Conservation (phyloP, 768 basidiomycete species). For the Calocybe indica region DNA sequence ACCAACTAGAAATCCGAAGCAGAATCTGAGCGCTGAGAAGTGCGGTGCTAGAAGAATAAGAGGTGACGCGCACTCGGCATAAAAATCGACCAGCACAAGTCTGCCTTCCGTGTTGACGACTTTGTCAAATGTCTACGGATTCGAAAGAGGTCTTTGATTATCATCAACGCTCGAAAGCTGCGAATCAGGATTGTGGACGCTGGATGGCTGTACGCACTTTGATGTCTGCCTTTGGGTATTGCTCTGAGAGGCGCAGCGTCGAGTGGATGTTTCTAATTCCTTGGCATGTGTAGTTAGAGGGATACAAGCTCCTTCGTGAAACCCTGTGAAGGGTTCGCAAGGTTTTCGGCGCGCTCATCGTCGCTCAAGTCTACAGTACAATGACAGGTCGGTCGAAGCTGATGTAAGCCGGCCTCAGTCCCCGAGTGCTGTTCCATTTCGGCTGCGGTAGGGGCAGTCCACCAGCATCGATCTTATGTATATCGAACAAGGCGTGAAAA, state of each 20-base stretch:
- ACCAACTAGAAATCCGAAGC: slow-evolving; percentile 54
- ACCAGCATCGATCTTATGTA: too few relatives aligned
- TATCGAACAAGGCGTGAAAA: too few relatives aligned
- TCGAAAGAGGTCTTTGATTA: too few relatives aligned
- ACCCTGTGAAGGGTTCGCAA: not conserved
- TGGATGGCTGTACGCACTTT: slow-evolving; percentile 27
- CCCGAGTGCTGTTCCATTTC: too few relatives aligned
- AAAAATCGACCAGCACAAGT: slow-evolving; percentile 71
- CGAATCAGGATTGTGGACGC: too few relatives aligned
- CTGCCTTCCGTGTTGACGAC: slow-evolving; percentile 35
- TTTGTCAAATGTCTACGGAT: slow-evolving; percentile 31
- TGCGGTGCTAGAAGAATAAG: not conserved
- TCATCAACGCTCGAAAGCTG: too few relatives aligned
- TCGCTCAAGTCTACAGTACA: too few relatives aligned
- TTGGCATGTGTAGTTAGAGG: not conserved
- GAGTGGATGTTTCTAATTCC: slow-evolving; percentile 29
- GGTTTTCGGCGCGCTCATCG: too few relatives aligned
- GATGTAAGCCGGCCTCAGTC: too few relatives aligned
- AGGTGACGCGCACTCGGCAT: slow-evolving; percentile 54
- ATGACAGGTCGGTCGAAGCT: too few relatives aligned
- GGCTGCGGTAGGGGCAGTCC: too few relatives aligned
- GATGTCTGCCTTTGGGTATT: slow-evolving; percentile 40
- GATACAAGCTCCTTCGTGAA: slow-evolving; percentile 1
- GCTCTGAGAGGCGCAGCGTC: slow-evolving; percentile 28
- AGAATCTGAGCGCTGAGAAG: slow-evolving; percentile 1